These are phyloP conservation scores for Termitomyces sp. DNA, from an alignment of 768 basidiomycete species.

Conservation along the genomic window DNA sequence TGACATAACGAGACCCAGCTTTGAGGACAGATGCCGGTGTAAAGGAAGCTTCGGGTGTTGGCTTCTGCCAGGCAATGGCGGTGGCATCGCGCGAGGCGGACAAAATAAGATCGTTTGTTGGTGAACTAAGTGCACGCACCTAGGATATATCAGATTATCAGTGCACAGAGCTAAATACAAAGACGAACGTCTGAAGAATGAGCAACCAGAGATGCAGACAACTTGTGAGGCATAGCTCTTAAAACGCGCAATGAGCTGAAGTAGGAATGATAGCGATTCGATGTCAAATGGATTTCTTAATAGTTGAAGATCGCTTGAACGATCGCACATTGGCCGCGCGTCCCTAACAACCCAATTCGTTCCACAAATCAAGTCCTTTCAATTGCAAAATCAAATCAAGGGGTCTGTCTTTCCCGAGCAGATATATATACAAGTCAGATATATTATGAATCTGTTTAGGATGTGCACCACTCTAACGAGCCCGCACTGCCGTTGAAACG, in stretches of 20 bases:
- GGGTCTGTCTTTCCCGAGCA: not conserved
- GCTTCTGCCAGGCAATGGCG: slow-evolving; percentile 78
- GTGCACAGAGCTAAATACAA: slow-evolving; percentile 7
- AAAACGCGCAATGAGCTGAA: slow-evolving; percentile 1
- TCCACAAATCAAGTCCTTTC: not conserved
- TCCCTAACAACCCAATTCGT: not conserved
- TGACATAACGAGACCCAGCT: slow-evolving; percentile 73
- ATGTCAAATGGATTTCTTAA: slow-evolving; percentile 22
- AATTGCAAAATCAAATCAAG: not conserved
- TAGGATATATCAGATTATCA: slow-evolving; percentile 28
- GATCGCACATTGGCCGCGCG: slow-evolving; percentile 8
- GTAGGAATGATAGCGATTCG: slow-evolving; percentile 15
- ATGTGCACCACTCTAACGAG: slow-evolving; percentile 88
- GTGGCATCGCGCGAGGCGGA: slow-evolving; percentile 92
- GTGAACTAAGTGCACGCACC: slow-evolving; percentile 81
- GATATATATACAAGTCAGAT: not conserved
- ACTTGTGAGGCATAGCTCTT: slow-evolving; percentile 60
- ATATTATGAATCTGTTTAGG: slow-evolving; percentile 7
- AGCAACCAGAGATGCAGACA: slow-evolving; percentile 65
- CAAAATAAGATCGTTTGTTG: slow-evolving; percentile 71
- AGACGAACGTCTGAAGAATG: slow-evolving; percentile 72
- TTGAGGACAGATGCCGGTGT: slow-evolving; percentile 46
- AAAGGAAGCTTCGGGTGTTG: slow-evolving; percentile 45
- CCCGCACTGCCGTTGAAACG: slow-evolving; percentile 52
- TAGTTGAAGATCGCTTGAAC: not conserved